Evolutionary conservation across 345 rosid genomes (phyloP).

Genomic region (Melastoma malabathricum): DNA sequence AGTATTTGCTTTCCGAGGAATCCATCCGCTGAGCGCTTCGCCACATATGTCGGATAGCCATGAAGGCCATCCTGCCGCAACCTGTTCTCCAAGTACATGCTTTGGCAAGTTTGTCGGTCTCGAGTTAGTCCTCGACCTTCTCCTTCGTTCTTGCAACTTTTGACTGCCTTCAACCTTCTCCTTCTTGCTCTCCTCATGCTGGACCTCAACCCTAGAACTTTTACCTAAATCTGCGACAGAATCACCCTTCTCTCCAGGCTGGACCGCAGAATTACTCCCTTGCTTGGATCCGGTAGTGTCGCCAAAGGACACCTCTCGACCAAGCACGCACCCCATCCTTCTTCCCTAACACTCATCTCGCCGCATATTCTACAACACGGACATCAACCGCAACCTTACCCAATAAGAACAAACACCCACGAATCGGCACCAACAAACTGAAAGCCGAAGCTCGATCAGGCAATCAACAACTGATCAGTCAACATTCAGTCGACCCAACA

Average conservation of each 20-base stretch:
- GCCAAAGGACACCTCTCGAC: conserved; percentile 53
- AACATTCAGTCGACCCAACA: too few species aligned
- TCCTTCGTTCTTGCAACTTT: conserved; percentile 45
- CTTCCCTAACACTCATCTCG: conserved; percentile 45
- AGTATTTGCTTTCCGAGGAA: conserved; percentile 82
- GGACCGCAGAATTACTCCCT: conserved; percentile 24
- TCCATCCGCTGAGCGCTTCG: conserved; percentile 89
- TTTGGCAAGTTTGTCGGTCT: conserved; percentile 49
- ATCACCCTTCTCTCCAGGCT: conserved; percentile 30
- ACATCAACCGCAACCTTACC: not conserved
- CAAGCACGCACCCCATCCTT: conserved; percentile 89
- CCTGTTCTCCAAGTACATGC: conserved; percentile 75
- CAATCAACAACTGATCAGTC: too few species aligned
- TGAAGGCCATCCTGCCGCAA: conserved; percentile 92
- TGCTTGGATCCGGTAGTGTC: conserved; percentile 43
- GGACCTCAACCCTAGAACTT: conserved; percentile 23
- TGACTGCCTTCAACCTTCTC: conserved; percentile 37
- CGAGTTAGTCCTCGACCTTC: conserved; percentile 52
- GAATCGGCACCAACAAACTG: too few species aligned
- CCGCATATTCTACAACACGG: conserved; percentile 22
- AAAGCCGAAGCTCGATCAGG: too few species aligned
- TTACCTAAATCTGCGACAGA: conserved; percentile 18
- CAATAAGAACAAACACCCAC: not conserved
- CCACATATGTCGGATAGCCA: conserved; percentile 92
- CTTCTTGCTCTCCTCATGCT: conserved; percentile 32